Evolutionary conservation across 2,329 filamentous ascomycete genomes (phyloP).

Genomic region (Alternaria sp.): DNA sequence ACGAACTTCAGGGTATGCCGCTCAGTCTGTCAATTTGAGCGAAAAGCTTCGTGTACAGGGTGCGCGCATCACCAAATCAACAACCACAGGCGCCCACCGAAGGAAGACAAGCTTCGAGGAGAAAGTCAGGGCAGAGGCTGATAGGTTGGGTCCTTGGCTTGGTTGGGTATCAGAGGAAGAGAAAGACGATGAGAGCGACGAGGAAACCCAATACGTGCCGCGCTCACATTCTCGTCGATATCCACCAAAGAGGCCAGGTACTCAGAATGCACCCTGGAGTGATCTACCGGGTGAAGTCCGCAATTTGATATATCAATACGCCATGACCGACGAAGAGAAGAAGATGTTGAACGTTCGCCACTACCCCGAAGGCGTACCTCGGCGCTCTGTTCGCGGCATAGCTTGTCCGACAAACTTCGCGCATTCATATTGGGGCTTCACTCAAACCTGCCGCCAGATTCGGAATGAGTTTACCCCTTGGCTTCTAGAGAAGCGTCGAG

Average conservation of each 20-base stretch:
- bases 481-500: slow-evolving; percentile 4
- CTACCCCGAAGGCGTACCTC: slow-evolving; percentile 12
- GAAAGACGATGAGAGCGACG: not conserved
- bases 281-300: slow-evolving; percentile 7
- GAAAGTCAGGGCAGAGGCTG: not conserved
- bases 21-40: not conserved
- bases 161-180: not conserved
- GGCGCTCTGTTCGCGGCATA: slow-evolving; percentile 5
- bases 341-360: slow-evolving; percentile 4
- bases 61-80: not conserved
- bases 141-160: not conserved
- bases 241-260: not conserved
- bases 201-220: not conserved
- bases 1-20: not conserved
- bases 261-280: slow-evolving; percentile 5
- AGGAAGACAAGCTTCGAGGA: not conserved
- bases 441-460: slow-evolving; percentile 2
- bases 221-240: not conserved
- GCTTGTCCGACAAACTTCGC: slow-evolving; percentile 4
- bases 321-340: slow-evolving; percentile 6
- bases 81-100: not conserved
- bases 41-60: not conserved
- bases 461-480: slow-evolving; percentile 8
- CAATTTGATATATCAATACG: slow-evolving; percentile 11
- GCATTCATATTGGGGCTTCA: slow-evolving; percentile 12